Evolutionary conservation across 2,329 filamentous ascomycete genomes (phyloP).

Genomic region (Aspergillus fumigatus): DNA sequence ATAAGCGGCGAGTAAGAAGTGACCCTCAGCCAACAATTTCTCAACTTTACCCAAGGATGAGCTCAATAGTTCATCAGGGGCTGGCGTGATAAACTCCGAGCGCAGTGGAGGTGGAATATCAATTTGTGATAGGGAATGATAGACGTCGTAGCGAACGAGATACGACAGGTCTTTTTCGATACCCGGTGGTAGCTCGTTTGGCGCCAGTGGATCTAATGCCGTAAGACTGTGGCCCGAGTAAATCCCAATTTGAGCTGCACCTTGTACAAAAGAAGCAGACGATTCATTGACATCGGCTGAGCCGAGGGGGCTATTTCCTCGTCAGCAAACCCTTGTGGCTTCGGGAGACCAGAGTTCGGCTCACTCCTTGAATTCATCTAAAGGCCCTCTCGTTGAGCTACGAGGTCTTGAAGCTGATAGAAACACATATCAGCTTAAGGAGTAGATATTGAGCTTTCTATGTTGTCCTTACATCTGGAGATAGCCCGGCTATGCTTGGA

Average conservation of each 20-base stretch:
- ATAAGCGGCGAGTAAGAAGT: constrained; percentile 73
- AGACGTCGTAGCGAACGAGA: constrained; percentile 73
- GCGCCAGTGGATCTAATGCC: constrained; percentile 32
- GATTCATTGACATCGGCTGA: constrained; percentile 16
- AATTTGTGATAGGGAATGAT: constrained; percentile 69
- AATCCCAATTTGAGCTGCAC: constrained; percentile 12
- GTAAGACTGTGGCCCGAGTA: constrained; percentile 27
- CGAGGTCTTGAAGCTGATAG: constrained; percentile 37
- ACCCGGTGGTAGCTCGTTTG: constrained; percentile 32
- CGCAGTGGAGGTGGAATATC: constrained; percentile 63
- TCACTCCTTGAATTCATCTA: constrained; percentile 68
- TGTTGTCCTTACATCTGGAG: constrained; percentile 32
- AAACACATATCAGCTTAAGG: constrained; percentile 6
- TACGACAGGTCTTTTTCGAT: constrained; percentile 71
- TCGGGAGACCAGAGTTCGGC: constrained; percentile 25
- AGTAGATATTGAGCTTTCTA: background rate
- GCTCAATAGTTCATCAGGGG: constrained; percentile 52
- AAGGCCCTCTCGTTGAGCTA: constrained; percentile 66
- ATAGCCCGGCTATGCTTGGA: constrained; percentile 31
- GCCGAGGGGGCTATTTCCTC: constrained; percentile 23
- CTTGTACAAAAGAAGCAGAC: constrained; percentile 11
- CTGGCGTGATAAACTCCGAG: constrained; percentile 60
- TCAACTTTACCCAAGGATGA: constrained; percentile 47
- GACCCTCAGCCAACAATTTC: constrained; percentile 64
- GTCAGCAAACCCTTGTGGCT: constrained; percentile 10